Conservation (phyloP, 371 early-diverging fungal genomes). For the Capillidium rhysosporum region DNA sequence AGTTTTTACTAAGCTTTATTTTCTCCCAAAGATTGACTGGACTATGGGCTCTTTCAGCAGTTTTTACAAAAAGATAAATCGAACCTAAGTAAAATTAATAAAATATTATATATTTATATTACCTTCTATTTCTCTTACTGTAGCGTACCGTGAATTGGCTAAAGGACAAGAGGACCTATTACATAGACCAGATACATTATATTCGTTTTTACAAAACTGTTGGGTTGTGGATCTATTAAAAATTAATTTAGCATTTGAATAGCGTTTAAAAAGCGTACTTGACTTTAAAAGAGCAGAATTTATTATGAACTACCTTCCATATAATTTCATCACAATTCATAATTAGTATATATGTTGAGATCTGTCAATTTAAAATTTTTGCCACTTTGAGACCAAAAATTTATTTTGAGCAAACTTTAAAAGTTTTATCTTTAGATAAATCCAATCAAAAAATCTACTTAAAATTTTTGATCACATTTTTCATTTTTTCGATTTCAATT, state of each 20-base stretch:
- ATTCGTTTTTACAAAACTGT: slow-evolving; percentile 92
- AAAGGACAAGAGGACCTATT: slow-evolving; percentile 94
- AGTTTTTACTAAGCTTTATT: slow-evolving; percentile 82
- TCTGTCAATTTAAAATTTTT: background rate
- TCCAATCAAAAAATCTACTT: no score
- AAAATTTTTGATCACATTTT: no score
- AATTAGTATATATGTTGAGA: background rate
- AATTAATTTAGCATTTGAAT: background rate
- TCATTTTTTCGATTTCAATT: no score
- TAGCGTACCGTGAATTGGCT: slow-evolving; percentile 97
- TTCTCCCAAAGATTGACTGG: slow-evolving; percentile 94
- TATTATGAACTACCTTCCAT: slow-evolving; percentile 82
- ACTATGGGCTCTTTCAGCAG: slow-evolving; percentile 91
- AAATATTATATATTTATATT: background rate
- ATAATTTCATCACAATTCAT: slow-evolving; percentile 39
- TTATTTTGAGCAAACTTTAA: background rate
- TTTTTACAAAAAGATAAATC: slow-evolving; percentile 87
- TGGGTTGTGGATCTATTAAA: slow-evolving; percentile 48
- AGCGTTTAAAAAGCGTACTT: slow-evolving; percentile 31
- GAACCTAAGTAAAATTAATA: slow-evolving; percentile 22
- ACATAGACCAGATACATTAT: slow-evolving; percentile 98
- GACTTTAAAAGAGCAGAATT: slow-evolving; percentile 93
- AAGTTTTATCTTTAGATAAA: no score
- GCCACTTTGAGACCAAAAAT: background rate
- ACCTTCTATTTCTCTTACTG: slow-evolving; percentile 83